Conservation (phyloP, 345 rosid genomes). For the Linum trigynum region DNA sequence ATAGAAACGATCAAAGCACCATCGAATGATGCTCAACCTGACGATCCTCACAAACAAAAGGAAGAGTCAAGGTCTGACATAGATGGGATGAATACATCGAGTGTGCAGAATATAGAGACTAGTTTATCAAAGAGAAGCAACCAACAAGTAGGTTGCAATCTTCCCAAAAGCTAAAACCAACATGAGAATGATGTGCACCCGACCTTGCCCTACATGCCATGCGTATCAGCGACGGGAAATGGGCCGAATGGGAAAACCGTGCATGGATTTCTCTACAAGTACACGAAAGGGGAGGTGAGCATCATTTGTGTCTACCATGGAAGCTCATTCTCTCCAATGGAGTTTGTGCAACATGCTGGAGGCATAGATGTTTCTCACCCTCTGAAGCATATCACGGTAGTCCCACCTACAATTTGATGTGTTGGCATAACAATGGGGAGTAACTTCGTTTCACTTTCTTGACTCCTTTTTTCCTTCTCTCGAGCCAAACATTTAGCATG, state of each 20-base stretch:
- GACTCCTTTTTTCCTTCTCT: not conserved
- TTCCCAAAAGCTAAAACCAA: slow-evolving; percentile 32
- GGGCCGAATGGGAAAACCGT: slow-evolving; percentile 64
- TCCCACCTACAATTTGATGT: slow-evolving; percentile 30
- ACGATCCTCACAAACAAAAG: not conserved
- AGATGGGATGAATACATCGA: slow-evolving; percentile 3
- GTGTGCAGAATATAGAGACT: not conserved
- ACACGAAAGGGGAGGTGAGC: slow-evolving; percentile 44
- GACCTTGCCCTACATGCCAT: slow-evolving; percentile 38
- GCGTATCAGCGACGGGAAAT: slow-evolving; percentile 57
- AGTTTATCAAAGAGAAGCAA: slow-evolving; percentile 4
- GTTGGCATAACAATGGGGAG: not conserved
- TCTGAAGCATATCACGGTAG: slow-evolving; percentile 42
- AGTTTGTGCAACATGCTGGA: slow-evolving; percentile 71
- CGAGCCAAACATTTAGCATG: no score
- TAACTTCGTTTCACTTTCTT: not conserved
- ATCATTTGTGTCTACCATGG: slow-evolving; percentile 71
- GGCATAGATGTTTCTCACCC: slow-evolving; percentile 44
- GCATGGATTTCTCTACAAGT: slow-evolving; percentile 51
- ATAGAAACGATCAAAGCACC: slow-evolving; percentile 1
- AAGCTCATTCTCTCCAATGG: slow-evolving; percentile 51
- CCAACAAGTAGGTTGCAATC: slow-evolving; percentile 21
- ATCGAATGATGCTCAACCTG: not conserved
- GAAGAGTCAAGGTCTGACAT: slow-evolving; percentile 4
- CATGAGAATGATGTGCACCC: slow-evolving; percentile 2